phyloP scores from a whole-genome alignment of 345 rosid genomes.

The Cardiospermum halicacabum region DNA sequence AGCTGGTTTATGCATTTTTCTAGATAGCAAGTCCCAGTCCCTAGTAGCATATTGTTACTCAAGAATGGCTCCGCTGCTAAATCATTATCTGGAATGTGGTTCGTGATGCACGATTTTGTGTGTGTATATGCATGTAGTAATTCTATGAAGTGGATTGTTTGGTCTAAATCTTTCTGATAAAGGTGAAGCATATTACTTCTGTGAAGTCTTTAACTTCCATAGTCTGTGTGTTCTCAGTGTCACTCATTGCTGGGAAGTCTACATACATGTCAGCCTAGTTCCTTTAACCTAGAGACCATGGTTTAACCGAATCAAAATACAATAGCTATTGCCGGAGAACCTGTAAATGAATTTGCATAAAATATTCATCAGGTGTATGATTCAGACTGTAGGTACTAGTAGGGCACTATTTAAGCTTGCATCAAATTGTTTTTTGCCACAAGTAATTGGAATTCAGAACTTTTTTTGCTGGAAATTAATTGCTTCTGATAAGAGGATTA shows the following conservation, averaged over 20 bases:
- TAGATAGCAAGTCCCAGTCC: background rate
- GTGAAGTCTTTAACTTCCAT: background rate
- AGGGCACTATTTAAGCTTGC: background rate
- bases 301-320: background rate
- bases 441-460: background rate
- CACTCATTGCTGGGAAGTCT: background rate
- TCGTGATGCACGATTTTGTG: background rate
- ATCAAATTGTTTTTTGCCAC: background rate
- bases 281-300: background rate
- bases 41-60: background rate
- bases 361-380: background rate
- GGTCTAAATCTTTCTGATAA: background rate
- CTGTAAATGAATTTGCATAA: background rate
- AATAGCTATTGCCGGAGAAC: background rate
- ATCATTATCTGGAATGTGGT: background rate
- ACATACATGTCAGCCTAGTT: background rate
- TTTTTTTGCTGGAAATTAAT: background rate
- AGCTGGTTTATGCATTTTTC: background rate
- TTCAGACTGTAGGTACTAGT: background rate
- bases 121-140: background rate
- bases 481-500: slow-evolving; percentile 1
- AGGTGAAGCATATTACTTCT: background rate
- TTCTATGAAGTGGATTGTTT: background rate
- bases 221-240: background rate
- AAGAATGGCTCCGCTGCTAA: background rate